Base-by-base conservation (phyloP, 2,329 filamentous ascomycete species). In the Beauveria bassiana region DNA sequence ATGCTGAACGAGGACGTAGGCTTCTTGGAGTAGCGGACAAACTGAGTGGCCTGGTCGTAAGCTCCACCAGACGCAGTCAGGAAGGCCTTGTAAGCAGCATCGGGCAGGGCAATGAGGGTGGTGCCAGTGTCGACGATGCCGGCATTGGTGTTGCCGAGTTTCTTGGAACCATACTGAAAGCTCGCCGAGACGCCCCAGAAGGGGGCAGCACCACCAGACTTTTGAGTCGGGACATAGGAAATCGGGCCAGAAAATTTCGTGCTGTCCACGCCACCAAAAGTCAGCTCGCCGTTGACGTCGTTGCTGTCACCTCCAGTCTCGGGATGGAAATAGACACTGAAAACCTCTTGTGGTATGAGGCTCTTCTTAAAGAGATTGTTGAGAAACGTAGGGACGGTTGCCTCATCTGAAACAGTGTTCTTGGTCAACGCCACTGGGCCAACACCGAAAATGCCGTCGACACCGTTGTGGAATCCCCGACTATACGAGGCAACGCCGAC, bases 11-110 rank as follows among this genome's bases (percentile, higher is more conserved):
- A 0, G 40, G 40, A n/a, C 4, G 40, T 2, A 7, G 40, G 40
- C 40, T 43, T 43, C 16, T 7, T n/a, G 40, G 40, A 18, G 6
- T 43, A 43, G 16, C 40, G 14, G 16, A n/a, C 16, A 2, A 42
- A 8, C 0, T 3, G 1, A n/a, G 16, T 42, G 5, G 0, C 5
- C 5, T 1, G 1, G 16, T 16, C 40, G 2, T 7, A 7, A n/a
- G 3, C 1, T 3, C 40, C 16, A 16, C 40, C 40, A 3, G 18
- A 16, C 16, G 16, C 16, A 7, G 16, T 9, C 1, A n/a, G 1
- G 1, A 43, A 43, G 40, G 40, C 40, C 2, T 1, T 16, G 40
- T 1, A 43, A 9, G 40, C 40, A n/a, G 40, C 40, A 0, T 1
- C 1, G 40, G 14, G 40, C 0, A 43, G 1, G 40, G 0, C 1